Percentiles rank a stretch among this genome's conserved stretches.
These are phyloP conservation scores for Barnettozyma wickerhamii DNA, from an alignment of 805 yeast species.

Conservation along the genomic window DNA sequence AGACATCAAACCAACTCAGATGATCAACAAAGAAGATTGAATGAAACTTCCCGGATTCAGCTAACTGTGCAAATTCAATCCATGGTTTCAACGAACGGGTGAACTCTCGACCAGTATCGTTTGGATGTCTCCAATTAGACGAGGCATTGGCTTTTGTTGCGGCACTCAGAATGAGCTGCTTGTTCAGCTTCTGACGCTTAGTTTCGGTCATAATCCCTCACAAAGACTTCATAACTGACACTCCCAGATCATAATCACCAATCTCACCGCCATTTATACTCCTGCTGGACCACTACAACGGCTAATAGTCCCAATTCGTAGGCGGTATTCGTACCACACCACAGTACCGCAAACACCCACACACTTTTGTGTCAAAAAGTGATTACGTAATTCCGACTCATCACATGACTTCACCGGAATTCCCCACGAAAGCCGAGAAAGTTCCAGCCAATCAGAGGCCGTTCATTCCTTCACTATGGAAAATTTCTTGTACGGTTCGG, in stretches of 20 bases:
- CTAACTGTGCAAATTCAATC: conserved; percentile 32
- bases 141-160: conserved; percentile 29
- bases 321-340: too few species aligned
- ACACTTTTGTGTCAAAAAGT: neutral
- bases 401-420: neutral
- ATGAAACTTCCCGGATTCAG: conserved; percentile 36
- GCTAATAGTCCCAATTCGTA: neutral
- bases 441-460: neutral
- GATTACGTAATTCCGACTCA: neutral
- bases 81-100: conserved; percentile 28
- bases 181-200: conserved; percentile 3
- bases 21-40: conserved; percentile 37
- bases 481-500: neutral
- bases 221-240: too few species aligned
- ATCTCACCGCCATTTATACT: too few species aligned
- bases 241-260: too few species aligned
- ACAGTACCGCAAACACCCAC: neutral
- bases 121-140: conserved; percentile 30
- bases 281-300: too few species aligned
- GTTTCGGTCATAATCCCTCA: neutral
- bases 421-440: neutral
- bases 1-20: conserved; percentile 36
- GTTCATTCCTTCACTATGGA: neutral
- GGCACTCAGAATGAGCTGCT: conserved; percentile 32
- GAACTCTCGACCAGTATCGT: conserved; percentile 8